Evolutionary conservation across 108 stramenopile genomes (phyloP), one percentile per base, ranked within the genome.

Genomic region (Hondaea fermentalgiana): DNA sequence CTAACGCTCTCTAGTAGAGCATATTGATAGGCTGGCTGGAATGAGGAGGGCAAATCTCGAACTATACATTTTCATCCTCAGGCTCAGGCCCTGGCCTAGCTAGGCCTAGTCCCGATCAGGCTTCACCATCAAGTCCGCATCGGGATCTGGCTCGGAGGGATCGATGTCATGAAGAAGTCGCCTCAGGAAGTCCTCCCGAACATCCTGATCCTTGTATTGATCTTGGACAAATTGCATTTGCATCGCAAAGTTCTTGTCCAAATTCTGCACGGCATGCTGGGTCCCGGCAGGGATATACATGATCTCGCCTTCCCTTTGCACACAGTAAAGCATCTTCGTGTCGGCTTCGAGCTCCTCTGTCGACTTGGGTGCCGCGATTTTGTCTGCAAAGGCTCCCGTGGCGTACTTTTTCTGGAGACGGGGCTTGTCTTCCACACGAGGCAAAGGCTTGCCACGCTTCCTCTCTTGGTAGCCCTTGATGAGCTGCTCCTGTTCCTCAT

Each of bases 331-430:
- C n/a, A 83, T 53, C 6, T 53, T 23, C 16, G 17, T 53, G 51
- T 83, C 76, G 51, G 19, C 76, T 35, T 83, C 76, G 28, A 83
- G 76, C 76, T 83, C 76, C 51, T 83, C 76, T n/a, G 76, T 83
- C 1, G 49, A 14, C 49, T 83, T 12, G 6, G 19, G 12, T 55
- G 76, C 23, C 10, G 19, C 28, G 4, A 83, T 83, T 23, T 53
- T 53, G 0, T 28, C 25, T 6, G 76, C 76, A 83, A 83, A 83
- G 19, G 45, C 51, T 10, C 76, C 76, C 6, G 17, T 42, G 14
- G 8, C 17, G 42, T 42, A 69, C 64, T 69, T 69, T 42, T 42
- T 8, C 42, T 69, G 64, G 51, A 83, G 76, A 12, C 49, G 49
- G 23, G 45, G 49, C 17, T 35, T 55, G 1, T 83, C 23, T 45